Percentiles rank a stretch among this genome's conserved stretches.
These are phyloP conservation scores for Cichorium intybus DNA, from an alignment of 140 eudicot genomes.

Conservation along the genomic window DNA sequence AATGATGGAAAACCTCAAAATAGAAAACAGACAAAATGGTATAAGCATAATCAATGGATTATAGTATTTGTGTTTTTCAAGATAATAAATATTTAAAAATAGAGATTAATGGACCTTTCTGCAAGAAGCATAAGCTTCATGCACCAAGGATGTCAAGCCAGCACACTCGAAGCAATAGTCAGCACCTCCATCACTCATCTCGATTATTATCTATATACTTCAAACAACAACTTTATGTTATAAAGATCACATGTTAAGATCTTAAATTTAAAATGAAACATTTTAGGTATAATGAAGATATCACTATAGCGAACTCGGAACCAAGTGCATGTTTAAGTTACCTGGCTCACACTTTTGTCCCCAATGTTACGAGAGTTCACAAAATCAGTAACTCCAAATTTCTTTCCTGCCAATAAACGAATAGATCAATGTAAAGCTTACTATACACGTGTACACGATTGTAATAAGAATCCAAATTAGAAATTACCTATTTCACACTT, in stretches of 20 bases:
- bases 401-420: constrained; percentile 33
- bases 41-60: no score
- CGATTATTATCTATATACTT: constrained; percentile 40
- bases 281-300: not conserved
- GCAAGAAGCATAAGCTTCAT: no score
- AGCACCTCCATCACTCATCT: constrained; percentile 49
- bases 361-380: constrained; percentile 48
- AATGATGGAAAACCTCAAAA: no score
- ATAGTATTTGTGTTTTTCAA: no score
- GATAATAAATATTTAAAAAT: not conserved
- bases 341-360: constrained; percentile 65
- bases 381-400: constrained; percentile 70
- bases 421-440: not conserved
- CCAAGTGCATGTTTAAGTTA: constrained; percentile 7
- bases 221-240: not conserved
- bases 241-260: not conserved
- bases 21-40: no score
- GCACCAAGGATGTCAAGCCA: no score
- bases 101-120: no score
- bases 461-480: not conserved
- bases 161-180: no score
- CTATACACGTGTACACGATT: not conserved
- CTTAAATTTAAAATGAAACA: not conserved
- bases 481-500: constrained; percentile 53
- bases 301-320: not conserved